Conservation (phyloP, 2,329 filamentous ascomycete species). For the Xylaria sp. region DNA sequence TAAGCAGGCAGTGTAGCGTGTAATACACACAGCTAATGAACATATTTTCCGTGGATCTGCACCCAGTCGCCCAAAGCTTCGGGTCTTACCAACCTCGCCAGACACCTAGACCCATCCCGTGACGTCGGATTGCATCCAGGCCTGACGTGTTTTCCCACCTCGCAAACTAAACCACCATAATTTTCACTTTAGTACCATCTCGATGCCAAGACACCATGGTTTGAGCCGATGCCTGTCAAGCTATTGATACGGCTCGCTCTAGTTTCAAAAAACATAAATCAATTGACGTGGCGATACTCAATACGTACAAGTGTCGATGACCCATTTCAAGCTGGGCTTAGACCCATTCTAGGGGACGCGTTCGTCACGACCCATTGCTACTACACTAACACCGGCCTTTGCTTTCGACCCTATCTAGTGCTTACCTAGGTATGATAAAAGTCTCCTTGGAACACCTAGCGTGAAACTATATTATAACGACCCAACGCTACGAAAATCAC, state of each 20-base stretch:
- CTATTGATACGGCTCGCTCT: not conserved
- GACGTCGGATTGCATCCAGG: not conserved
- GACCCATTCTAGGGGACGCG: slow-evolving; percentile 14
- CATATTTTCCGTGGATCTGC: not conserved
- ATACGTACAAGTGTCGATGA: slow-evolving; percentile 14
- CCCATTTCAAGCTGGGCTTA: slow-evolving; percentile 13
- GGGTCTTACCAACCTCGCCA: slow-evolving; percentile 12
- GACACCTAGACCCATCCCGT: not conserved
- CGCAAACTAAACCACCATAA: slow-evolving; percentile 1
- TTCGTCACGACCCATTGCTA: slow-evolving; percentile 7
- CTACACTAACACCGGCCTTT: not conserved
- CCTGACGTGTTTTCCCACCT: slow-evolving; percentile 1
- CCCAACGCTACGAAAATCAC: slow-evolving; percentile 17
- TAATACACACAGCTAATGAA: not conserved
- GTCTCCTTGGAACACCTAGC: slow-evolving; percentile 17
- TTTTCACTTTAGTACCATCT: not conserved
- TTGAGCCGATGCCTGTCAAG: not conserved
- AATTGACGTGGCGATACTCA: slow-evolving; percentile 20
- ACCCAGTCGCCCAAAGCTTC: slow-evolving; percentile 6
- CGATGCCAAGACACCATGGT: slow-evolving; percentile 8
- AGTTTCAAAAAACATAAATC: slow-evolving; percentile 2
- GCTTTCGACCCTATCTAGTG: slow-evolving; percentile 19
- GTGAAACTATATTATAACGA: slow-evolving; percentile 21
- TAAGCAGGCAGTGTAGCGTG: not conserved
- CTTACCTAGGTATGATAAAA: slow-evolving; percentile 32